Percentiles rank a stretch among this genome's conserved stretches.
Conservation (phyloP, 805 yeast species). For the Candida glaebosa region DNA sequence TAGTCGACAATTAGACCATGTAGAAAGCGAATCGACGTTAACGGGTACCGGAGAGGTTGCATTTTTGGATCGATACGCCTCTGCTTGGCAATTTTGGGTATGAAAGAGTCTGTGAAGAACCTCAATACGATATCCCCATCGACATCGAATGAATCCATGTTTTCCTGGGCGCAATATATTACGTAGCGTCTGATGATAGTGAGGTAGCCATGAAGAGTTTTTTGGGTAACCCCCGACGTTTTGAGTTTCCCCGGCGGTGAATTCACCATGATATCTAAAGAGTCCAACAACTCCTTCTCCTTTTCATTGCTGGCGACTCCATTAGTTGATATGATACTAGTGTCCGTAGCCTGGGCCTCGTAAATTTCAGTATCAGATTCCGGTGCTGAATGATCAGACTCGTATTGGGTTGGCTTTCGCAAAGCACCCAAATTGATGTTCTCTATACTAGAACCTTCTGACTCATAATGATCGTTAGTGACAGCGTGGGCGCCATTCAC, state of each 20-base stretch:
- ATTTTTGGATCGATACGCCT: background rate
- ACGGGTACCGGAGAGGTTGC: background rate
- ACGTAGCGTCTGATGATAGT: background rate
- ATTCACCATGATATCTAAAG: background rate
- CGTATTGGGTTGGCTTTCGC: background rate
- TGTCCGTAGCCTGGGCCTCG: background rate
- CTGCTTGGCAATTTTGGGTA: background rate
- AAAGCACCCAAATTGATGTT: background rate
- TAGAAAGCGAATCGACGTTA: background rate
- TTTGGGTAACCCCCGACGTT: background rate
- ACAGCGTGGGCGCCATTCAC: background rate
- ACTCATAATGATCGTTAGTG: background rate
- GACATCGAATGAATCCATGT: background rate
- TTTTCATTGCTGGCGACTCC: background rate
- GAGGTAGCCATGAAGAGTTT: background rate
- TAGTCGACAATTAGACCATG: background rate
- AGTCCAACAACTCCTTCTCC: background rate
- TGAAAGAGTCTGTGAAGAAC: background rate
- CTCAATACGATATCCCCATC: background rate
- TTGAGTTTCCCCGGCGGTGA: background rate
- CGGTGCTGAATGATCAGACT: too few species aligned
- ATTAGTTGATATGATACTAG: background rate
- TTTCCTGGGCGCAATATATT: background rate
- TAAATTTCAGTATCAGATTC: background rate
- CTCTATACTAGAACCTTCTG: background rate